These are phyloP conservation scores for Termitomyces sp. DNA, from an alignment of 768 basidiomycete genomes.

Conservation along the genomic window DNA sequence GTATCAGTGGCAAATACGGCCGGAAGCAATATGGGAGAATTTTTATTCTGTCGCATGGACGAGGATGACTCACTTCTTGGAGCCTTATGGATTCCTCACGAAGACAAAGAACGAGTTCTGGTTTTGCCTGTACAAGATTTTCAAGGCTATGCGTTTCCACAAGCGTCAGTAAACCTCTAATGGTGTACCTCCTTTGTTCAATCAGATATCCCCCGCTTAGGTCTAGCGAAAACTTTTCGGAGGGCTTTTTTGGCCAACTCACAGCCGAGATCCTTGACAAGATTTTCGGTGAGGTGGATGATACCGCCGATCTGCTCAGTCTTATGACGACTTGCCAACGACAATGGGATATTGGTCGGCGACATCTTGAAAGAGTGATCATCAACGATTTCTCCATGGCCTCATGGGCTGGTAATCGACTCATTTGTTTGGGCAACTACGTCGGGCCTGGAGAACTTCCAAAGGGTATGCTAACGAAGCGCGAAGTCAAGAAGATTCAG, in stretches of 20 bases:
- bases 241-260: neutral
- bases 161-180: neutral
- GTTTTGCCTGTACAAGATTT: neutral
- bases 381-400: neutral
- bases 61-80: neutral
- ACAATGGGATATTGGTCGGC: neutral
- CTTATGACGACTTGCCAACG: slow-evolving; percentile 1
- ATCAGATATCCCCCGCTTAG: neutral
- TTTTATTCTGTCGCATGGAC: neutral
- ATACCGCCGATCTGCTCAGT: neutral
- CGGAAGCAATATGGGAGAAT: neutral
- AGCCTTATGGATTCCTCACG: neutral
- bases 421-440: slow-evolving; percentile 17
- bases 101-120: neutral
- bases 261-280: neutral
- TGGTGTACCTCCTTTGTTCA: neutral
- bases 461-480: neutral
- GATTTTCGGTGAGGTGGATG: neutral
- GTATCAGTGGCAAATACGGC: neutral
- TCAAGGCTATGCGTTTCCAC: neutral
- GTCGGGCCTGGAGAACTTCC: neutral
- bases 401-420: slow-evolving; percentile 17
- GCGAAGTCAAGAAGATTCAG: neutral
- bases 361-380: neutral
- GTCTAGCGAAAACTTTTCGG: neutral